These are phyloP conservation scores for Ceratocystis variospora DNA, from an alignment of 2,329 filamentous ascomycete genomes.

Conservation along the genomic window DNA sequence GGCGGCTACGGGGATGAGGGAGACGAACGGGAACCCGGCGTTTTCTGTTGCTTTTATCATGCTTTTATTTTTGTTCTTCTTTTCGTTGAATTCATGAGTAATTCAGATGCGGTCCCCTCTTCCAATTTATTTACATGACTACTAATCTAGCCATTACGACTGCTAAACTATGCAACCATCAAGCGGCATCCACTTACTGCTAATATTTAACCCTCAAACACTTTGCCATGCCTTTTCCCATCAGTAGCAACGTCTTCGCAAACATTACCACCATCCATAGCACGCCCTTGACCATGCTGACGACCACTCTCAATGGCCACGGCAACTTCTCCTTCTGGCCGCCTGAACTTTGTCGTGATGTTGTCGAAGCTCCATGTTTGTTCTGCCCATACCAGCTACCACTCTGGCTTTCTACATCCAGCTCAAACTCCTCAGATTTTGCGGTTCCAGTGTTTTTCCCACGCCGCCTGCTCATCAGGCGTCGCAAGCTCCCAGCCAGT, in stretches of 20 bases:
- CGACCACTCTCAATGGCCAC: constrained; percentile 34
- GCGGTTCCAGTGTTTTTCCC: constrained; percentile 21
- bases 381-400: constrained; percentile 29
- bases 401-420: constrained; percentile 49
- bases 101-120: not conserved
- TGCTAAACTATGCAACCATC: not conserved
- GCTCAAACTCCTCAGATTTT: constrained; percentile 42
- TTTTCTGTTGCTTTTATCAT: constrained; percentile 16
- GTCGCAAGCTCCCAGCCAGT: constrained; percentile 16
- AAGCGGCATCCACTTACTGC: not conserved
- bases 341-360: not conserved
- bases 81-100: not conserved
- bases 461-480: constrained; percentile 20
- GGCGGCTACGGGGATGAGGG: not conserved
- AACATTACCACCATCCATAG: constrained; percentile 44
- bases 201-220: constrained; percentile 30
- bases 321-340: constrained; percentile 31
- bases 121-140: too few species aligned
- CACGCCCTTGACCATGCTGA: constrained; percentile 43
- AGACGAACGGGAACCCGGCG: constrained; percentile 4
- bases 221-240: constrained; percentile 39
- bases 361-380: not conserved
- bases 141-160: too few species aligned
- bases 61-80: not conserved
- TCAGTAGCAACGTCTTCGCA: constrained; percentile 39